Evolutionary conservation across 768 basidiomycete species (phyloP), one percentile per base, ranked within the genome.

Genomic region (Cystofilobasidium ferigula): DNA sequence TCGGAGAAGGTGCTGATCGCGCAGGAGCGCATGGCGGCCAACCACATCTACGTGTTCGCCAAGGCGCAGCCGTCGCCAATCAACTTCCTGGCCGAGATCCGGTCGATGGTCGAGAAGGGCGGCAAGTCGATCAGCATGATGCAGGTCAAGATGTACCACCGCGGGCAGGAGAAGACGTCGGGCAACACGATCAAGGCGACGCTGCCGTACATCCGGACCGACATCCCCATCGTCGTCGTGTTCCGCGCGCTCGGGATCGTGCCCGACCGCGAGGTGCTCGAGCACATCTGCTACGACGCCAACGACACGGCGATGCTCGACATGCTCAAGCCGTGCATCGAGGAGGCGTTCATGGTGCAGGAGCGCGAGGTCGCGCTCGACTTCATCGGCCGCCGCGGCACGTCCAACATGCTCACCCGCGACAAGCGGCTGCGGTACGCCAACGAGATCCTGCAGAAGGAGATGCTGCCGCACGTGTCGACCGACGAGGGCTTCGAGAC

Each of bases 1-100:
- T 98, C 95, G 2, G 95, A 99, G 76, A 99, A 99, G 77, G 95
- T 99, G n/a, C 81, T 99, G 69, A 99, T 99, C 76, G 95, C 95
- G 1, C 95, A 99, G 76, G 95, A 99, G 76, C 85, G 95, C 61
- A 98, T 98, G 93, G 94, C 95, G 13, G 93, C 91, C 28, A 99
- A 99, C 78, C 93, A 95, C 73, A 95, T 99, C 70, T 99, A 98
- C 77, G 92, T 97, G 61, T 99, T 99, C 73, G 91, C 93, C 60
- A 99, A 98, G 78, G 89, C 89, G 0, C 90, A 94, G 71, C 93
- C 94, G 4, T 93, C 91, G 22, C 92, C 93, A 1, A 88, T 95
- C 71, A 90, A 85, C 70, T 95, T 94, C 78, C 82, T 97, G 48
- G 91, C 95, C 42, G 93, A 98, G 76, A 95, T 99, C 76, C 86